A percentile compares a stretch with the other conserved stretches of the same genome.
Evolutionary conservation across 2,329 filamentous ascomycete species (phyloP).

Genomic region (Sclerotinia minor): DNA sequence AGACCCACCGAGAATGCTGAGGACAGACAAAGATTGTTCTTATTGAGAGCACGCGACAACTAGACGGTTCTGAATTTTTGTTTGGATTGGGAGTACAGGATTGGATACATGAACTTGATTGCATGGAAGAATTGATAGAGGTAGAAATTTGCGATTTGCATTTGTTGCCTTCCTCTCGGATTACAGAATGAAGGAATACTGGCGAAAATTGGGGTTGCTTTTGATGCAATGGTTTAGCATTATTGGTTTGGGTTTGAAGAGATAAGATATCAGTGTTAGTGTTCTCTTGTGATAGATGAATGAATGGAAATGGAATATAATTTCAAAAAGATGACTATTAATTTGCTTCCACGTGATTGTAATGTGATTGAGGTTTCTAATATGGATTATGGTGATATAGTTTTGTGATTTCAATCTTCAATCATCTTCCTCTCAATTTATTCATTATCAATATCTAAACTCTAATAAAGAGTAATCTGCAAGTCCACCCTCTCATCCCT

Average conservation of each 20-base stretch:
- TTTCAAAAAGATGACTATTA: background rate
- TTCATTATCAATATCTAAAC: too few species aligned
- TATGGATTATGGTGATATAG: background rate
- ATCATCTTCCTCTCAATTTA: background rate
- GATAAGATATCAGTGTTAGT: conserved; percentile 6
- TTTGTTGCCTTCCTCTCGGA: background rate
- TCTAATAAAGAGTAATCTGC: too few species aligned
- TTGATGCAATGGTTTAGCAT: background rate
- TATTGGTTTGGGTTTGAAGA: background rate
- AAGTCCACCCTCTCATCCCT: too few species aligned
- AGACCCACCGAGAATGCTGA: conserved; percentile 13
- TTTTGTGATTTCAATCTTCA: background rate
- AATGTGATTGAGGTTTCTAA: background rate
- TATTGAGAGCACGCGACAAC: conserved; percentile 22
- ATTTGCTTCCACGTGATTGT: background rate
- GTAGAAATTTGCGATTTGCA: background rate
- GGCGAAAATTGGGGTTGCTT: conserved; percentile 9
- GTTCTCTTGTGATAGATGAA: conserved; percentile 2
- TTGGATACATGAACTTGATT: background rate
- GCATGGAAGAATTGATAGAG: background rate
- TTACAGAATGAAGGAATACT: background rate
- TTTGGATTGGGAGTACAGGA: background rate
- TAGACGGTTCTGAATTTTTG: conserved; percentile 4
- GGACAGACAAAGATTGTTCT: conserved; percentile 22
- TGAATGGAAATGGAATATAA: background rate